These are phyloP conservation scores for Anthracocystis setariae DNA, from an alignment of 1,284 basidiomycete species.

Conservation along the genomic window DNA sequence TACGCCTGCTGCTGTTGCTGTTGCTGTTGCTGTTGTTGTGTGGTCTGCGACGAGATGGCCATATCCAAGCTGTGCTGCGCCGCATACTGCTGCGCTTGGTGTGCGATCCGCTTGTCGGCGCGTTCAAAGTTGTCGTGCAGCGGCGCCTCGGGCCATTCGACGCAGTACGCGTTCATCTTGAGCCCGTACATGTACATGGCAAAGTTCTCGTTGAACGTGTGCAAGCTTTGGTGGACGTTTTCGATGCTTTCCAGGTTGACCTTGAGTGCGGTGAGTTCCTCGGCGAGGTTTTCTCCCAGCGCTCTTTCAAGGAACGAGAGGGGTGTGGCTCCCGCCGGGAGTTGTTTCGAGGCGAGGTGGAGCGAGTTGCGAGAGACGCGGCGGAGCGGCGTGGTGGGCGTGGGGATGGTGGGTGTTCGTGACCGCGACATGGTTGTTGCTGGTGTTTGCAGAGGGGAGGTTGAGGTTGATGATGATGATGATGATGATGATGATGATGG, in stretches of 20 bases:
- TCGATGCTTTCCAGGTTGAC: conserved; percentile 79
- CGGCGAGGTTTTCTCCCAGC: conserved; percentile 79
- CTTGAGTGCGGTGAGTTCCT: conserved; percentile 84
- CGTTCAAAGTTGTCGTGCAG: conserved; percentile 57
- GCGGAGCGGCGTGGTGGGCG: conserved; percentile 77
- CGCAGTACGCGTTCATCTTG: conserved; percentile 92
- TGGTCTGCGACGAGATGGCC: conserved; percentile 16
- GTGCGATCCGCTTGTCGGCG: conserved; percentile 49
- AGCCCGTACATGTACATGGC: conserved; percentile 89
- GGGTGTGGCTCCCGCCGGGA: conserved; percentile 71
- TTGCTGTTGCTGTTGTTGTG: too few relatives aligned
- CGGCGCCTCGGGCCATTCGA: conserved; percentile 81
- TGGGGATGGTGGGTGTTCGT: conserved; percentile 20
- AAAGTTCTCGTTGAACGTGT: conserved; percentile 90
- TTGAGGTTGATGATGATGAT: neutral
- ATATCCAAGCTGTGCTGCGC: conserved; percentile 36
- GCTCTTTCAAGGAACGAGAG: conserved; percentile 86
- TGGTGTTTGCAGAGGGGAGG: neutral
- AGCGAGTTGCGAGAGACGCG: conserved; percentile 91
- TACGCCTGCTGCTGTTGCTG: conserved; percentile 19
- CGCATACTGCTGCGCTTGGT: conserved; percentile 47
- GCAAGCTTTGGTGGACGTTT: conserved; percentile 78
- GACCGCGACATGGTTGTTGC: conserved; percentile 25
- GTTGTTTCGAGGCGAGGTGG: conserved; percentile 72
- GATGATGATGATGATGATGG: conserved; percentile 10